Percentiles rank a stretch among this genome's conserved stretches.
These are phyloP conservation scores for Corylus americana DNA, from an alignment of 306 rosid genomes.

Conservation along the genomic window DNA sequence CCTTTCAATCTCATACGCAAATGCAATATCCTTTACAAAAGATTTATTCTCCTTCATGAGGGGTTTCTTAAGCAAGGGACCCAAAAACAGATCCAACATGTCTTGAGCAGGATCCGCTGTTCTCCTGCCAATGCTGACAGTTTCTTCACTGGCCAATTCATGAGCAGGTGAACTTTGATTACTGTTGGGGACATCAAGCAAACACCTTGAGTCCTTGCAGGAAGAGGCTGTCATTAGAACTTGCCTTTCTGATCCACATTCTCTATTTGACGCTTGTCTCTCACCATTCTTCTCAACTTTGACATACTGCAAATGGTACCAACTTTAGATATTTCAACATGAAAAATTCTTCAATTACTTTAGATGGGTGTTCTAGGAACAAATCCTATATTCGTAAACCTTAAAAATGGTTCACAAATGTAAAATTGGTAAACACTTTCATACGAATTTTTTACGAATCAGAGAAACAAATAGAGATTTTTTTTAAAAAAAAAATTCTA, in stretches of 20 bases:
- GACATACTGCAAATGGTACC: conserved; percentile 54
- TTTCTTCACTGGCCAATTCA: conserved; percentile 35
- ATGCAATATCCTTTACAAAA: conserved; percentile 28
- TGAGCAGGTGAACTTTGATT: conserved; percentile 20
- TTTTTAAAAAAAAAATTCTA: not conserved
- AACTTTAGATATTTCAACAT: not conserved
- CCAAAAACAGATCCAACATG: conserved; percentile 78
- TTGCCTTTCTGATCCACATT: conserved; percentile 33
- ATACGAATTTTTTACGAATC: conserved; percentile 17
- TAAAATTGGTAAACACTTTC: conserved; percentile 14
- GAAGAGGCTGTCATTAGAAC: conserved; percentile 19
- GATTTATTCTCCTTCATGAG: conserved; percentile 42
- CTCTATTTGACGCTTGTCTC: conserved; percentile 22
- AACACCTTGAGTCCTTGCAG: conserved; percentile 29
- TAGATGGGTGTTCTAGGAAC: not conserved
- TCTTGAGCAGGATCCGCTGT: conserved; percentile 73
- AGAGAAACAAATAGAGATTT: not conserved
- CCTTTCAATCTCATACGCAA: conserved; percentile 33
- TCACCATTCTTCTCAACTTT: conserved; percentile 42
- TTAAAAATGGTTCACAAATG: not conserved
- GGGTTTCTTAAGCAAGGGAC: conserved; percentile 66
- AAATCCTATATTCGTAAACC: not conserved
- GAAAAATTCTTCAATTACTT: not conserved
- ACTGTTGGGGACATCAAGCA: conserved; percentile 31
- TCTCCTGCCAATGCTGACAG: conserved; percentile 22